Evolutionary conservation across 2,329 filamentous ascomycete genomes (phyloP).

Genomic region (Xylariaceae sp.): DNA sequence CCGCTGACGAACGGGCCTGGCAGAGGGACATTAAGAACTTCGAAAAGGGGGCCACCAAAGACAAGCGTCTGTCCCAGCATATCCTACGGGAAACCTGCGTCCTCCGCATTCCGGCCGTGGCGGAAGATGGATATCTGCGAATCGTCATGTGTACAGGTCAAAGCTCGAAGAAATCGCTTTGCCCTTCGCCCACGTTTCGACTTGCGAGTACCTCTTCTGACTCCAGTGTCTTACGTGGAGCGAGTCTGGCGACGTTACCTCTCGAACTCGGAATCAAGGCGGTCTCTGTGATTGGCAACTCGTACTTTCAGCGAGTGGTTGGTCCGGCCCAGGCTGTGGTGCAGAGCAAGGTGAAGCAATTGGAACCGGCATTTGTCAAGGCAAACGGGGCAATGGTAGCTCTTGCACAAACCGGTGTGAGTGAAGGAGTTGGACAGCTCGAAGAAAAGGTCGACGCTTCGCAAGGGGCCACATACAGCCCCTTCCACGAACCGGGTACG

Average conservation of each 20-base stretch:
- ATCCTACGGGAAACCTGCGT: conserved; percentile 57
- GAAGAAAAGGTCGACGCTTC: conserved; percentile 35
- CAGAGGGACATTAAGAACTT: conserved; percentile 65
- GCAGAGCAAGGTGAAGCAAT: conserved; percentile 34
- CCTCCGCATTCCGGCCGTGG: conserved; percentile 57
- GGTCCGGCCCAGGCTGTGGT: conserved; percentile 40
- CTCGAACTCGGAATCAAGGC: conserved; percentile 59
- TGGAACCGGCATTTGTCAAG: conserved; percentile 31
- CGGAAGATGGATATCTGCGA: conserved; percentile 63
- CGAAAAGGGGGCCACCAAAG: conserved; percentile 46
- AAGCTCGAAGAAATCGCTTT: conserved; percentile 46
- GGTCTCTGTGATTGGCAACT: conserved; percentile 45
- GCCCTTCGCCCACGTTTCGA: conserved; percentile 62
- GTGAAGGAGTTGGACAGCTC: conserved; percentile 31
- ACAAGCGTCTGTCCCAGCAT: conserved; percentile 44
- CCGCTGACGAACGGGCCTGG: conserved; percentile 58
- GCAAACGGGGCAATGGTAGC: conserved; percentile 40
- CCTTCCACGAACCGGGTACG: conserved; percentile 31
- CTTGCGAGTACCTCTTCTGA: conserved; percentile 61
- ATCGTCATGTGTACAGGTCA: conserved; percentile 54
- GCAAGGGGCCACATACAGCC: conserved; percentile 35
- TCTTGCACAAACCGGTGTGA: conserved; percentile 33
- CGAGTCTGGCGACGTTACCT: conserved; percentile 59
- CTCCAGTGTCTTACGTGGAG: conserved; percentile 56
- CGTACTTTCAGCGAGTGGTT: conserved; percentile 40